These are phyloP conservation scores for Aspergillus incahuasiensis DNA, from an alignment of 495 filamentous ascomycete genomes.

Conservation along the genomic window DNA sequence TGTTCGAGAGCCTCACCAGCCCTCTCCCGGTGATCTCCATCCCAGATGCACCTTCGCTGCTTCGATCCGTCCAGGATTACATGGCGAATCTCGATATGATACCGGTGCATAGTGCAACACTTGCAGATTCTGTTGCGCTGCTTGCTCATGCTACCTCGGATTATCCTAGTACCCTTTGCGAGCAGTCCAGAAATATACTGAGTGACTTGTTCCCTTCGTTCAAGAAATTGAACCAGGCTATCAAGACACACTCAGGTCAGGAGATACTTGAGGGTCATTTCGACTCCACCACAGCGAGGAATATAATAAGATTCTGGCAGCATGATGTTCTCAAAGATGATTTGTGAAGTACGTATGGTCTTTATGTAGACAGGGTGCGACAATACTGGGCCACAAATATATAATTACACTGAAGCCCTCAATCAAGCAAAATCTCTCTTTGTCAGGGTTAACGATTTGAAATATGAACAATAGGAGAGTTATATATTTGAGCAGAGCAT, in stretches of 20 bases:
- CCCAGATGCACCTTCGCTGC: slow-evolving; percentile 20
- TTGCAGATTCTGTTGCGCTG: slow-evolving; percentile 23
- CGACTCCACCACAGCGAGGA: slow-evolving; percentile 19
- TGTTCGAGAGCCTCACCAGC: slow-evolving; percentile 17
- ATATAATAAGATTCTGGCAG: slow-evolving; percentile 45
- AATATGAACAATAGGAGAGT: no score
- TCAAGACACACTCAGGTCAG: slow-evolving; percentile 30
- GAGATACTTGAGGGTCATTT: slow-evolving; percentile 34
- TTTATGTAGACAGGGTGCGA: no score
- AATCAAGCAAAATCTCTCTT: no score
- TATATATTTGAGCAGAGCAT: neutral
- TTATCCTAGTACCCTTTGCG: slow-evolving; percentile 22
- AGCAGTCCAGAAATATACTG: slow-evolving; percentile 44
- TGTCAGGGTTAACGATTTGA: no score
- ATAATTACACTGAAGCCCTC: neutral
- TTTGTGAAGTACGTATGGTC: no score
- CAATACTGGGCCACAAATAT: no score
- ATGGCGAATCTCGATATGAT: slow-evolving; percentile 14
- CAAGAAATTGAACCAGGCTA: slow-evolving; percentile 38
- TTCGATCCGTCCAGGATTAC: slow-evolving; percentile 26
- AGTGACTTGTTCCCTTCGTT: slow-evolving; percentile 46
- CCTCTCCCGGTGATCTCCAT: slow-evolving; percentile 33
- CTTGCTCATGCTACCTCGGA: slow-evolving; percentile 42
- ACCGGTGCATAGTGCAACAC: slow-evolving; percentile 17
- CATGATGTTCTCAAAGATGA: slow-evolving; percentile 30